These are phyloP conservation scores for Hanseniaspora nectarophila DNA, from an alignment of 805 yeast species.

Conservation along the genomic window DNA sequence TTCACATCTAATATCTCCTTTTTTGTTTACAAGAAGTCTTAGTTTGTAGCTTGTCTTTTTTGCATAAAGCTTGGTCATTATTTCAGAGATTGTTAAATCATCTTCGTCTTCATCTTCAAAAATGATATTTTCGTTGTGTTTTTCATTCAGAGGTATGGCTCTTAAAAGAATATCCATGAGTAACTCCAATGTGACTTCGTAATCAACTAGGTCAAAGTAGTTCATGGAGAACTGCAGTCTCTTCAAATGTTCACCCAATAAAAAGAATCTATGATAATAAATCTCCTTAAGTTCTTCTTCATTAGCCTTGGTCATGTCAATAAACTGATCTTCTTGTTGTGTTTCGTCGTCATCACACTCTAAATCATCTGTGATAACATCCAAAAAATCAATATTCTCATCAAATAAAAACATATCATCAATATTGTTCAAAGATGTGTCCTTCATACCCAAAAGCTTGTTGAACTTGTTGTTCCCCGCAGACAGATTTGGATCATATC, in stretches of 20 bases:
- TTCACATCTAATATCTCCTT: conserved; percentile 31
- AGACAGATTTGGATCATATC: conserved; percentile 56
- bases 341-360: no score
- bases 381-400: background rate
- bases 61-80: conserved; percentile 21
- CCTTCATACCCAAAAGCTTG: conserved; percentile 10
- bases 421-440: background rate
- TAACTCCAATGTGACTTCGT: conserved; percentile 33
- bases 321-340: conserved; percentile 8
- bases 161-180: conserved; percentile 35
- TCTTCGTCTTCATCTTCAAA: conserved; percentile 5
- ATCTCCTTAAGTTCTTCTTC: conserved; percentile 16
- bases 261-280: conserved; percentile 37
- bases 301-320: conserved; percentile 5
- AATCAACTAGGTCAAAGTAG: conserved; percentile 40
- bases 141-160: conserved; percentile 23
- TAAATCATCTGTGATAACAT: background rate
- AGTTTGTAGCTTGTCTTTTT: conserved; percentile 35
- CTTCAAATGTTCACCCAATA: conserved; percentile 51
- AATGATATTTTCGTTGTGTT: background rate
- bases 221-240: conserved; percentile 44
- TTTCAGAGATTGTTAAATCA: conserved; percentile 14
- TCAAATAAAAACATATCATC: background rate
- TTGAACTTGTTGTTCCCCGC: background rate
- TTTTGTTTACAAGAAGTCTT: conserved; percentile 33